These are phyloP conservation scores for Cladophialophora chaetospira DNA, from an alignment of 2,329 filamentous ascomycete genomes.

Conservation along the genomic window DNA sequence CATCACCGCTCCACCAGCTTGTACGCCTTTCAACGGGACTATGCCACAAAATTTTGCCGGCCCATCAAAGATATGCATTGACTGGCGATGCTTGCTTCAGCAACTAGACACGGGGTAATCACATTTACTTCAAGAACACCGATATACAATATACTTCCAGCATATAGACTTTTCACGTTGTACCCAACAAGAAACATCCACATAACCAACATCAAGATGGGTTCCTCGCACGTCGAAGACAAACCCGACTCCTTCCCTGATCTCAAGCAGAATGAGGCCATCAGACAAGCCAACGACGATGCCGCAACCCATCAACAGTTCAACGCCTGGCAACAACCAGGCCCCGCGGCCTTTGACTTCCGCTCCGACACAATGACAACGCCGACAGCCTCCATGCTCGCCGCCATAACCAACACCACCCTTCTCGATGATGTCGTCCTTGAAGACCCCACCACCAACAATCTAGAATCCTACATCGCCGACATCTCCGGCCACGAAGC, in stretches of 20 bases:
- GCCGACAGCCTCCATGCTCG: conserved; percentile 78
- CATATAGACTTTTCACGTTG: neutral
- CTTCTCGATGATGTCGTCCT: conserved; percentile 81
- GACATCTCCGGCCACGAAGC: conserved; percentile 73
- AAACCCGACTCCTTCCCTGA: neutral
- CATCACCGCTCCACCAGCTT: neutral
- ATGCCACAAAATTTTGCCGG: neutral
- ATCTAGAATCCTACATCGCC: conserved; percentile 74
- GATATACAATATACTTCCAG: no score
- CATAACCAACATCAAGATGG: no score
- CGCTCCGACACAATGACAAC: conserved; percentile 68
- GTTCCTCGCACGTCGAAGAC: no score
- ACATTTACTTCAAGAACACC: no score
- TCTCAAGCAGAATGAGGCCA: conserved; percentile 1
- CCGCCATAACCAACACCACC: conserved; percentile 71
- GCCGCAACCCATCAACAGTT: conserved; percentile 14
- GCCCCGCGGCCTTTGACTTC: conserved; percentile 34
- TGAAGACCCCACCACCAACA: conserved; percentile 76
- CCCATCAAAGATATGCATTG: neutral
- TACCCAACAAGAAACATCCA: neutral
- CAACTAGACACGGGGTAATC: conserved; percentile 5
- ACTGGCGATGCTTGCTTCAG: conserved; percentile 2
- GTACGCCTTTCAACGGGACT: neutral
- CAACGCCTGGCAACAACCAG: conserved; percentile 32
- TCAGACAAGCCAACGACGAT: conserved; percentile 10